These are phyloP conservation scores for Rosa chinensis DNA, from an alignment of 306 rosid genomes.

Conservation along the genomic window DNA sequence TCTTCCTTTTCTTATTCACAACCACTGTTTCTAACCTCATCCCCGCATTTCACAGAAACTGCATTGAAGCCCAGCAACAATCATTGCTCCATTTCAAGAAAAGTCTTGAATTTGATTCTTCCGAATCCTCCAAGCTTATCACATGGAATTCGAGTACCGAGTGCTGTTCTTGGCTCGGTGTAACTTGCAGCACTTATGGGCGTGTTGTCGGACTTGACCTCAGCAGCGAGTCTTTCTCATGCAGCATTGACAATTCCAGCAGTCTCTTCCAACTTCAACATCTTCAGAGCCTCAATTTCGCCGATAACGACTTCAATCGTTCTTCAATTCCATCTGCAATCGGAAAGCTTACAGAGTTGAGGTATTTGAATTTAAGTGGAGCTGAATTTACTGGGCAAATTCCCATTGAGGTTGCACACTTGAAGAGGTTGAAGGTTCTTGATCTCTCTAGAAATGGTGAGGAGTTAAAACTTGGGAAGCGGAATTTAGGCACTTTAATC, in stretches of 20 bases:
- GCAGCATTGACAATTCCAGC: neutral
- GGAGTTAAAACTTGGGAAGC: neutral
- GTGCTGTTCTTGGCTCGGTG: neutral
- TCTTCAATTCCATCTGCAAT: slow-evolving; percentile 22
- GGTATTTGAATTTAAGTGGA: neutral
- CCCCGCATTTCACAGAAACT: neutral
- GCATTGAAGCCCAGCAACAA: neutral
- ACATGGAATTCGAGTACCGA: neutral
- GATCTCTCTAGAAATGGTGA: neutral
- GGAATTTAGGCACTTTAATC: neutral
- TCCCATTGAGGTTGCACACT: neutral
- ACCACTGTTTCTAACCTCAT: neutral
- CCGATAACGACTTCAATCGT: neutral
- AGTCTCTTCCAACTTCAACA: neutral
- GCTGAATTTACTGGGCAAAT: neutral
- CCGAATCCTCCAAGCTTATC: neutral
- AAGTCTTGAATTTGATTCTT: neutral
- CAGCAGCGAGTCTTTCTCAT: neutral
- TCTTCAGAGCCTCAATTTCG: neutral
- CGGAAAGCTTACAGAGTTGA: slow-evolving; percentile 18
- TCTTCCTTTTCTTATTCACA: neutral
- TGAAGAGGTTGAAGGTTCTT: neutral
- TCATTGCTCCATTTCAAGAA: neutral
- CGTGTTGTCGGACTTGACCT: neutral
- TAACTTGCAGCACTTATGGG: neutral